phyloP scores from a whole-genome alignment of 2,329 filamentous ascomycete genomes.

The Pezicula carpinea region DNA sequence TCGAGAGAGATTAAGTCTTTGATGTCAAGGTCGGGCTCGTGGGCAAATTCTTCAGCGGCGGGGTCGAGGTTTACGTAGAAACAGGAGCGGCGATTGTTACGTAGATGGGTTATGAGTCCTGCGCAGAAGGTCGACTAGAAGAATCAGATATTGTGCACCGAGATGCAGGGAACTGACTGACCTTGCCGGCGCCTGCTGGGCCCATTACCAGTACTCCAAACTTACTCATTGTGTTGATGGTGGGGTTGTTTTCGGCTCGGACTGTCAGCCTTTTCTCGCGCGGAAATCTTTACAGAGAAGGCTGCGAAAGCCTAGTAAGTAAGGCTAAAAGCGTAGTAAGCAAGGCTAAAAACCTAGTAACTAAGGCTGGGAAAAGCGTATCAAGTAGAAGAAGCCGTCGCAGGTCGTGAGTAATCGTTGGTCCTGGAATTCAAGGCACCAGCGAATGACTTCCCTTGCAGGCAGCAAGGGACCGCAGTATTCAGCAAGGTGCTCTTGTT shows the following conservation, averaged over 20 bases:
- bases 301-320: neutral
- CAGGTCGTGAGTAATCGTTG: no score
- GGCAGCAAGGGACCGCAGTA: no score
- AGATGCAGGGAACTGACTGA: slow-evolving; percentile 31
- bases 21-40: slow-evolving; percentile 90
- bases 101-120: slow-evolving; percentile 86
- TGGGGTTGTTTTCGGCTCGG: neutral
- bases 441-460: no score
- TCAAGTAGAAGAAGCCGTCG: no score
- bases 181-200: slow-evolving; percentile 91
- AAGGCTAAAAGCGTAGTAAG: no score
- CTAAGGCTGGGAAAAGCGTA: no score
- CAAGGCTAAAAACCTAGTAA: no score
- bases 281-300: neutral
- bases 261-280: neutral
- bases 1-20: slow-evolving; percentile 89
- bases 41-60: slow-evolving; percentile 87
- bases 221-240: slow-evolving; percentile 67
- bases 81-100: slow-evolving; percentile 84
- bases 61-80: slow-evolving; percentile 99
- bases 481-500: no score
- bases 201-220: slow-evolving; percentile 95
- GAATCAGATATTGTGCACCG: neutral
- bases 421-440: no score
- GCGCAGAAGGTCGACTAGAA: slow-evolving; percentile 85